Conservation (phyloP, 805 yeast genomes). For the Metschnikowia matae region DNA sequence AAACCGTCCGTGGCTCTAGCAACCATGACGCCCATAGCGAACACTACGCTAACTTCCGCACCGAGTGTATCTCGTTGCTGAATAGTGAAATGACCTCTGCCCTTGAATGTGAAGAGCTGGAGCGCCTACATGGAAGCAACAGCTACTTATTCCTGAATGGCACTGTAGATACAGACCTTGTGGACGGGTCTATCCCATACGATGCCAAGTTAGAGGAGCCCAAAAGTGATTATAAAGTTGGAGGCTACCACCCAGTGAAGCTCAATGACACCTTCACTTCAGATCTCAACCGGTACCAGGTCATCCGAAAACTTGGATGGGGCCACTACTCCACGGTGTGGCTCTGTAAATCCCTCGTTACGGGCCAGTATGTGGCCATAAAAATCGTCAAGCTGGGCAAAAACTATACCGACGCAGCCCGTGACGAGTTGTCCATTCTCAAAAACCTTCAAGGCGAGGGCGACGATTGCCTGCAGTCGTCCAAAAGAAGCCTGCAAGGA, state of each 20-base stretch:
- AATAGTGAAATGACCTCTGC: conserved; percentile 37
- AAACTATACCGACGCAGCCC: conserved; percentile 89
- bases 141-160: not conserved
- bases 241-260: conserved; percentile 94
- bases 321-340: conserved; percentile 79
- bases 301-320: conserved; percentile 95
- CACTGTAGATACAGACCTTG: conserved; percentile 1
- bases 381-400: conserved; percentile 89
- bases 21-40: conserved; percentile 3
- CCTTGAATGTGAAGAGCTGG: conserved; percentile 5
- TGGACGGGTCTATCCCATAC: conserved; percentile 12
- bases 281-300: conserved; percentile 53
- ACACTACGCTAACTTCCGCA: conserved; percentile 26
- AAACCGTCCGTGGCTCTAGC: not conserved
- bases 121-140: not conserved
- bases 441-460: conserved; percentile 68
- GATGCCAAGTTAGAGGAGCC: conserved; percentile 67
- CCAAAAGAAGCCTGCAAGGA: not conserved
- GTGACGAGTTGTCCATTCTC: conserved; percentile 76
- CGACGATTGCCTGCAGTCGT: conserved; percentile 4
- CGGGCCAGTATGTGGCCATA: conserved; percentile 85
- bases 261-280: conserved; percentile 83
- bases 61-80: conserved; percentile 36
- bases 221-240: conserved; percentile 76
- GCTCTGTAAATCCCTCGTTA: conserved; percentile 61